Evolutionary conservation across 495 filamentous ascomycete genomes (phyloP).

Genomic region (Clohesyomyces aquaticus): DNA sequence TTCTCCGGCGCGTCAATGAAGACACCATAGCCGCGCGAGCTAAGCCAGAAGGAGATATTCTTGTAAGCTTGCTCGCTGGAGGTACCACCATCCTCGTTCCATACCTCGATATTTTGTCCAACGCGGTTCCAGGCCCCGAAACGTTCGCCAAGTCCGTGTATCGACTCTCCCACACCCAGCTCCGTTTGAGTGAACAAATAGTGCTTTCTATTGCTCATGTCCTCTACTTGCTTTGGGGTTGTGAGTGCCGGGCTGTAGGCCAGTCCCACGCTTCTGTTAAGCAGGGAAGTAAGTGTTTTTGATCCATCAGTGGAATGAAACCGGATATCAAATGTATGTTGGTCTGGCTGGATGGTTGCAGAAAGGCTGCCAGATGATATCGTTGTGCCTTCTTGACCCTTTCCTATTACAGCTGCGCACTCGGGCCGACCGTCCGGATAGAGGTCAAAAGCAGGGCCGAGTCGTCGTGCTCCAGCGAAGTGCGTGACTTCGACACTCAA

Average conservation of each 20-base stretch:
- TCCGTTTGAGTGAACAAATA: slow-evolving; percentile 50
- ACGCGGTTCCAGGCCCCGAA: slow-evolving; percentile 74
- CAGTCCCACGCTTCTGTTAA: slow-evolving; percentile 37
- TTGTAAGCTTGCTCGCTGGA: slow-evolving; percentile 73
- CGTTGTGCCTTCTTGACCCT: slow-evolving; percentile 54
- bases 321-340: slow-evolving; percentile 34
- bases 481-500: slow-evolving; percentile 54
- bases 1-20: slow-evolving; percentile 55
- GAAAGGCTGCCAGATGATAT: slow-evolving; percentile 58
- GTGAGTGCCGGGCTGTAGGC: slow-evolving; percentile 32
- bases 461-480: slow-evolving; percentile 61
- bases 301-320: slow-evolving; percentile 35
- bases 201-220: slow-evolving; percentile 32
- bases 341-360: slow-evolving; percentile 39
- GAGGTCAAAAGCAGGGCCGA: slow-evolving; percentile 67
- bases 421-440: slow-evolving; percentile 57
- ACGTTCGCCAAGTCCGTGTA: slow-evolving; percentile 71
- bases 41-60: slow-evolving; percentile 73
- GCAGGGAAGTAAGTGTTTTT: slow-evolving; percentile 30
- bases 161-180: slow-evolving; percentile 65
- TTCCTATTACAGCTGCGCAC: slow-evolving; percentile 53
- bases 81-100: slow-evolving; percentile 75
- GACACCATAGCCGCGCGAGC: slow-evolving; percentile 69
- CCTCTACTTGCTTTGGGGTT: slow-evolving; percentile 46
- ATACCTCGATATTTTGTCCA: slow-evolving; percentile 67